Evolutionary conservation across 345 rosid genomes (phyloP), one percentile per base, ranked within the genome.

Genomic region (Moricandia moricandioides): DNA sequence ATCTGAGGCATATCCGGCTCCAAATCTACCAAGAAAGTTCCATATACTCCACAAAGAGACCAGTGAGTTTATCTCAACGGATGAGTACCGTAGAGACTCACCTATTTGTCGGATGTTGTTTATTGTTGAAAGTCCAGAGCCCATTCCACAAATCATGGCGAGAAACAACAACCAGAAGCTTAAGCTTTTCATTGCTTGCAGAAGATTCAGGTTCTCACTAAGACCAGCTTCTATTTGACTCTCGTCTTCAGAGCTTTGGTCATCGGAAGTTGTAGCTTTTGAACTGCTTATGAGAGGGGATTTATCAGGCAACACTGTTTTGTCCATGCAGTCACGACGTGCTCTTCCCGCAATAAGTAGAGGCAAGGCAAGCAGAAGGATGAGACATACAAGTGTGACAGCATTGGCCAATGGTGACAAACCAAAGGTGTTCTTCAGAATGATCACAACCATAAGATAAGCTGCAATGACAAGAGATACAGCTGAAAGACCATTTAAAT

Each of bases 1-100:
- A 76, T 93, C 98, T 0, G 98, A 91, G 2, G 87, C 77, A 37
- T 79, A 88, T 12, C 98, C 98, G 6, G 84, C 98, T 51, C 94
- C 93, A 34, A 93, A 89, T 34, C 97, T 89, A 67, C 97, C 97
- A 2, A 94, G 89, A 74, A 91, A 91, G 67, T 89, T 91, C 98
- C 98, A 94, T 84, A 89, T 91, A 71, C 93, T 89, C 84, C 84
- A 80, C 71, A 89, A 76, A 14, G 98, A 79, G 66, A 94, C 96
- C 72, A 93, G 34, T 14, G 97, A 87, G 64, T 78, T 86, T 80
- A 79, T 87, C 74, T 88, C 96, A 14, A 63, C 39, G 4, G 82
- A 78, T 3, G 85, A 75, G 82, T 94, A 94, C 37, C 89, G 84
- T 4, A 93, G 90, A 33, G 97, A 94, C 71, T 87, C 90, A 3